Conservation (phyloP, 306 rosid species). For the Quercus glauca region DNA sequence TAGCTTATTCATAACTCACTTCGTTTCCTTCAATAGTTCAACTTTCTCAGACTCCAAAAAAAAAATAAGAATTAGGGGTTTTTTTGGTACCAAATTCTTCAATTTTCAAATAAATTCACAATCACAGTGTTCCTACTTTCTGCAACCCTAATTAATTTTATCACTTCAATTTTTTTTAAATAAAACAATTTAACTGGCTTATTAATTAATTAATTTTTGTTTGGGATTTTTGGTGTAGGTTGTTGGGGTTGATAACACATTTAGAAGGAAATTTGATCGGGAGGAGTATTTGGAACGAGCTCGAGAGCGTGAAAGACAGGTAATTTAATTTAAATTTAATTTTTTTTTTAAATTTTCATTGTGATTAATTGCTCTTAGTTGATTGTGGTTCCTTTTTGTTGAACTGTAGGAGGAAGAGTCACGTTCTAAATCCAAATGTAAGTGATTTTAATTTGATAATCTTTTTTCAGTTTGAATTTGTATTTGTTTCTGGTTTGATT, state of each 20-base stretch:
- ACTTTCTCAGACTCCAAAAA: background rate
- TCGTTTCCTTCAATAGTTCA: background rate
- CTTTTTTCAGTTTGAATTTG: background rate
- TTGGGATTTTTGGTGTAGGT: conserved; percentile 25
- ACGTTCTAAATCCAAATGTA: conserved; percentile 66
- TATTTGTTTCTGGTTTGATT: background rate
- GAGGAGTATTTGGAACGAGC: conserved; percentile 95
- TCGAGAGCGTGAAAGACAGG: conserved; percentile 93
- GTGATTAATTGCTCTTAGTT: background rate
- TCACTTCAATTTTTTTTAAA: background rate
- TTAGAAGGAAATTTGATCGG: conserved; percentile 90
- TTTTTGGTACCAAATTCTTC: background rate
- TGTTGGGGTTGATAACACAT: conserved; percentile 86
- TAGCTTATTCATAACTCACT: too few species aligned
- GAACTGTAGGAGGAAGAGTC: conserved; percentile 50
- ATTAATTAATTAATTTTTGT: too few species aligned
- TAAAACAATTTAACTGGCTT: background rate
- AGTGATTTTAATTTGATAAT: conserved; percentile 3
- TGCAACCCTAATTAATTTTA: background rate
- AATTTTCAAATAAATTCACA: background rate
- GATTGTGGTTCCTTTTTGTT: conserved; percentile 12
- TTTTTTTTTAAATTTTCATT: background rate
- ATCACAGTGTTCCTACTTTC: background rate
- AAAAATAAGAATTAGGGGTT: conserved; percentile 24
- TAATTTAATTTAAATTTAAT: background rate